Base-by-base conservation (phyloP, 2,329 filamentous ascomycete genomes). In the Elsinoe ampelina region DNA sequence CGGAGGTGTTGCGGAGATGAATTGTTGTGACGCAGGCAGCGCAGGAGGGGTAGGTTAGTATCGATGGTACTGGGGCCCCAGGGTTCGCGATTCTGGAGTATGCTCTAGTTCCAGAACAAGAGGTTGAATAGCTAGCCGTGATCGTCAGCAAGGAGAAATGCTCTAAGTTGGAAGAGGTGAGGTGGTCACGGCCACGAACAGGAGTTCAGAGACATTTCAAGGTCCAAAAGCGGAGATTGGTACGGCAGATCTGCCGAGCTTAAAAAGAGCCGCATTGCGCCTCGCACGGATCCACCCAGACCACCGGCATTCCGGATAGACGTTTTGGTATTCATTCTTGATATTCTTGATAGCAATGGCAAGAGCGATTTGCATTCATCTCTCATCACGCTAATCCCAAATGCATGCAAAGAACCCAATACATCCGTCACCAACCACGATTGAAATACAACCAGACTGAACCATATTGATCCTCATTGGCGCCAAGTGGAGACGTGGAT, bases 171-270 rank as follows among this genome's bases (percentile, higher is more conserved):
- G 41, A 13, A n/a, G 15, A 20, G 15, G 12, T 15, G 15, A 19
- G 32, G 26, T 19, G 12, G 34, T 45, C 15, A 15, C 15, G 20
- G n/a, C 19, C 45, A 26, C 15, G 48, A 39, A 52, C 48, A 52
- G 48, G 48, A 52, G 48, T 52, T 52, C 48, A 39, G 19, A 52
- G 48, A 55, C 34, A 54, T 30, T 5, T 30, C 26, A 8, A 30
- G 26, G 26, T 30, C 26, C 26, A 30, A 30, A 30, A 17, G 50
- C 36, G 52, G 52, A 55, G 52, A 55, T 56, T 56, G 39, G 41
- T 45, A 36, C 54, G 54, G 54, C 22, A 56, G 54, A 56, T 56
- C 39, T 35, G 13, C 54, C 32, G 41, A 38, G 39, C 20, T 45
- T 43, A 39, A 43, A 45, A 17, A 17, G 41, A 47, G 52, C 52